Conservation (phyloP, 495 filamentous ascomycete genomes). For the Glonium stellatum region DNA sequence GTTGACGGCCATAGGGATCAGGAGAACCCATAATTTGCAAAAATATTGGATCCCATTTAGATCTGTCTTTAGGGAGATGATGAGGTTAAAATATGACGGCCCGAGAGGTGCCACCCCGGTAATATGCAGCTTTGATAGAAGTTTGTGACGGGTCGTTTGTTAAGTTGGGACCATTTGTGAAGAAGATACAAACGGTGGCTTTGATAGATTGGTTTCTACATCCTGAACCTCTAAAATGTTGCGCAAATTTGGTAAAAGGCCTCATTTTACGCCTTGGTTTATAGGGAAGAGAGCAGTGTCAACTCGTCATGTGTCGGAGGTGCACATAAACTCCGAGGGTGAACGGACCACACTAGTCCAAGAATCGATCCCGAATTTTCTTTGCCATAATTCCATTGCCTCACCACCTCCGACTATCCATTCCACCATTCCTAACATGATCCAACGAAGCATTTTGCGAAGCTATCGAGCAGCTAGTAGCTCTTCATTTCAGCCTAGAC, state of each 20-base stretch:
- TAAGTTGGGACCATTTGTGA: not conserved
- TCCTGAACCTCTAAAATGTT: not conserved
- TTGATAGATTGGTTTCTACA: constrained; percentile 3
- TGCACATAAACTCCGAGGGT: constrained; percentile 2
- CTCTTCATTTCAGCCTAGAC: not conserved
- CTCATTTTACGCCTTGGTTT: not conserved
- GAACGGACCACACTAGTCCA: not conserved
- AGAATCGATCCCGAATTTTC: constrained; percentile 1
- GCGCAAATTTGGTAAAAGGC: not conserved
- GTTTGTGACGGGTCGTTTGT: not conserved
- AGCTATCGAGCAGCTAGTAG: constrained; percentile 11
- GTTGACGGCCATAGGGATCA: constrained; percentile 61
- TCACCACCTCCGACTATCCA: not conserved
- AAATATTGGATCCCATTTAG: constrained; percentile 54
- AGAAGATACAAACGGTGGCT: not conserved
- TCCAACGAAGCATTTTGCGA: constrained; percentile 26
- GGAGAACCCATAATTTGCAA: constrained; percentile 58
- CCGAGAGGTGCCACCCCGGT: constrained; percentile 66
- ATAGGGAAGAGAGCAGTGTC: no score
- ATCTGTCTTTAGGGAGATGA: constrained; percentile 44
- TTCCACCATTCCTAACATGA: constrained; percentile 15
- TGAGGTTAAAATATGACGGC: constrained; percentile 55
- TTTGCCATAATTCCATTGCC: not conserved
- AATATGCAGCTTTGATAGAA: constrained; percentile 55
- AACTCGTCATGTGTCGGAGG: not conserved